Evolutionary conservation across 371 early-diverging fungal genomes (phyloP).

Genomic region (Chytridium lagenaria): DNA sequence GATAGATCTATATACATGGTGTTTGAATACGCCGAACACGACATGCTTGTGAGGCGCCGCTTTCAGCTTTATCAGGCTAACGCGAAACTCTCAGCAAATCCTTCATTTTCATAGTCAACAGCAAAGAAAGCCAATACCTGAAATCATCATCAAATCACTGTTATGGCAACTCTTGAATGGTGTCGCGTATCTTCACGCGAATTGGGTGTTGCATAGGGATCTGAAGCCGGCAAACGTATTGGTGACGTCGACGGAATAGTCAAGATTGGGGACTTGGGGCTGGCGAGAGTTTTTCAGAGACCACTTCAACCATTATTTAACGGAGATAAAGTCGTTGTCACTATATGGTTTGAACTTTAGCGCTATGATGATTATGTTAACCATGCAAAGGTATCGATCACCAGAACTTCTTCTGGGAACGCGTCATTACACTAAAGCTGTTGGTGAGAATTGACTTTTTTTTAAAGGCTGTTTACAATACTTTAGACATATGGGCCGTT

Average conservation of each 20-base stretch:
- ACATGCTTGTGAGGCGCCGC: conserved; percentile 69
- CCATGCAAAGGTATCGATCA: conserved; percentile 76
- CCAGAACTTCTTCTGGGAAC: conserved; percentile 95
- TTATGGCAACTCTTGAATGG: conserved; percentile 93
- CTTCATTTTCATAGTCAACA: conserved; percentile 79
- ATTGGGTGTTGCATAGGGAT: conserved; percentile 83
- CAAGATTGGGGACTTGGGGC: conserved; percentile 89
- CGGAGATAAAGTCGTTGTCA: conserved; percentile 95
- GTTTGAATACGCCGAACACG: conserved; percentile 94
- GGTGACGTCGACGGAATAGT: conserved; percentile 86
- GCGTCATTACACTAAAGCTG: conserved; percentile 89
- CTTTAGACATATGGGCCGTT: conserved; percentile 88
- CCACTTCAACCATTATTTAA: conserved; percentile 84
- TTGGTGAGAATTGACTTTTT: conserved; percentile 61
- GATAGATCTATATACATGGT: conserved; percentile 94
- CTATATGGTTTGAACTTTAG: conserved; percentile 74
- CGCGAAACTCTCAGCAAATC: conserved; percentile 68
- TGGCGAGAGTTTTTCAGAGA: conserved; percentile 83
- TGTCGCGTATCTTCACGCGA: conserved; percentile 87
- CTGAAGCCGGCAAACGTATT: conserved; percentile 92
- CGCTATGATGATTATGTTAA: background rate
- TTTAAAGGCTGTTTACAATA: conserved; percentile 27
- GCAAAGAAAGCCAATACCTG: conserved; percentile 78
- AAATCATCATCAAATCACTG: conserved; percentile 83
- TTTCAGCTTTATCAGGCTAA: background rate